phyloP scores from a whole-genome alignment of 2,329 filamentous ascomycete genomes.

The Cordyceps militaris region DNA sequence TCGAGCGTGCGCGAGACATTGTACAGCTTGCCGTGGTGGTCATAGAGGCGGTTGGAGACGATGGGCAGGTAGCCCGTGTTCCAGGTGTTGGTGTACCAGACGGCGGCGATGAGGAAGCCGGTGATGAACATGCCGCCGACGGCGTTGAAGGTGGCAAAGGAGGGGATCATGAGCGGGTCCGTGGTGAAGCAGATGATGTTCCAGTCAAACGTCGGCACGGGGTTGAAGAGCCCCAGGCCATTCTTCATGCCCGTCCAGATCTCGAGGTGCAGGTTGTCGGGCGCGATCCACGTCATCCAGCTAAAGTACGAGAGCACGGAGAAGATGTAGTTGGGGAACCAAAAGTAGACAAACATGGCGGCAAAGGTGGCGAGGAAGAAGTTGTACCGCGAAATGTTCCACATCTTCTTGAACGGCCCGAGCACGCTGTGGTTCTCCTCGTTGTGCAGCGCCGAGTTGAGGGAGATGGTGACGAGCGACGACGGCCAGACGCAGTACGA shows the following conservation, averaged over 20 bases:
- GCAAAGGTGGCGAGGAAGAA: slow-evolving; percentile 34
- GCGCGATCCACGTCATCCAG: slow-evolving; percentile 42
- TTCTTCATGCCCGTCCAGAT: slow-evolving; percentile 23
- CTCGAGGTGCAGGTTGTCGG: slow-evolving; percentile 25
- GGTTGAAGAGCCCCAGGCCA: slow-evolving; percentile 33
- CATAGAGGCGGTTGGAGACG: slow-evolving; percentile 46
- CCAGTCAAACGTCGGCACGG: slow-evolving; percentile 41
- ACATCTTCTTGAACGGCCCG: slow-evolving; percentile 27
- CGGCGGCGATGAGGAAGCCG: slow-evolving; percentile 45
- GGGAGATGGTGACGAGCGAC: slow-evolving; percentile 36
- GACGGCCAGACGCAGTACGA: slow-evolving; percentile 41
- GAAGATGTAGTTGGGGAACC: slow-evolving; percentile 42
- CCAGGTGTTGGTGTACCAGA: slow-evolving; percentile 37
- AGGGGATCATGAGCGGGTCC: slow-evolving; percentile 15
- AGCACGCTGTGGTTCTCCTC: slow-evolving; percentile 16
- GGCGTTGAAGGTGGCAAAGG: slow-evolving; percentile 24
- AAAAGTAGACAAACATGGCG: slow-evolving; percentile 42
- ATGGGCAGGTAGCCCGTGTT: slow-evolving; percentile 49
- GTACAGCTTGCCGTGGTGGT: slow-evolving; percentile 48
- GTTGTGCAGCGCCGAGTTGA: slow-evolving; percentile 36
- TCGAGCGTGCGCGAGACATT: slow-evolving; percentile 46
- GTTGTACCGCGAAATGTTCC: slow-evolving; percentile 30
- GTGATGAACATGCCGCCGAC: slow-evolving; percentile 36
- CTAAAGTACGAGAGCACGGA: slow-evolving; percentile 35
- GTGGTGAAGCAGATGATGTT: slow-evolving; percentile 25